Base-by-base conservation (phyloP, 805 yeast genomes). In the Yarrowia sp. region DNA sequence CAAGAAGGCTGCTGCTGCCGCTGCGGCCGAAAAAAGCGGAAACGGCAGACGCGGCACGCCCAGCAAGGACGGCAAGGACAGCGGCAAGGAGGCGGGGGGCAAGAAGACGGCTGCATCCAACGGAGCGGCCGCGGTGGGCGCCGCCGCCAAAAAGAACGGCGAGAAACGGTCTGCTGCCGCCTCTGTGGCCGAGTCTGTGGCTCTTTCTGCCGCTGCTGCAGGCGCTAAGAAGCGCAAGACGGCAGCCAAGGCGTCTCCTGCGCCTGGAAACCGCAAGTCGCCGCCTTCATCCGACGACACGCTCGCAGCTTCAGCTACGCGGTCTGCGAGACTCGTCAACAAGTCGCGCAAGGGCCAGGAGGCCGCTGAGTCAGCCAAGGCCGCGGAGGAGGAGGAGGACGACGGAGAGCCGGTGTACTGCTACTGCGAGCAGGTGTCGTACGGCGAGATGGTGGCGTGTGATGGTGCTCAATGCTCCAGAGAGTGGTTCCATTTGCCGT, bases 361-460 rank as follows among this genome's bases (percentile, higher is more conserved):
- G 38, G 46, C 42, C 19, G 42, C 42, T 13, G 62, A 29, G 39
- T 31, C 53, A 8, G 53, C 62, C 7, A 42, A 41, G 14, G 62
- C 62, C 4, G 38, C 59, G 27, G 63, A 61, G 10, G 66, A 58
- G 21, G 66, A 74, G 62, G 76, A 72, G 25, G 61, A 66, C 62
- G 73, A 71, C 51, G 79, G 78, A 21, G 97, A 92, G 69, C 96
- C 96, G 0, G 83, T 91, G 1, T 93, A 93, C 72, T 94, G 99
- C 74, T 92, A 93, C 76, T 94, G 99, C 76, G 90, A 91, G 72
- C 97, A 92, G 72, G 96, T 92, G 0, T 93, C 97, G 4, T 94
- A 88, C 71, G 99, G 99, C 18, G 98, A 94, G 70, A 94, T 94
- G 99, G 97, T 94, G 64, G 99, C 96, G 1, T 94, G 99, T 76